Evolutionary conservation across 805 yeast species (phyloP).

Genomic region (Metschnikowia orientalis): DNA sequence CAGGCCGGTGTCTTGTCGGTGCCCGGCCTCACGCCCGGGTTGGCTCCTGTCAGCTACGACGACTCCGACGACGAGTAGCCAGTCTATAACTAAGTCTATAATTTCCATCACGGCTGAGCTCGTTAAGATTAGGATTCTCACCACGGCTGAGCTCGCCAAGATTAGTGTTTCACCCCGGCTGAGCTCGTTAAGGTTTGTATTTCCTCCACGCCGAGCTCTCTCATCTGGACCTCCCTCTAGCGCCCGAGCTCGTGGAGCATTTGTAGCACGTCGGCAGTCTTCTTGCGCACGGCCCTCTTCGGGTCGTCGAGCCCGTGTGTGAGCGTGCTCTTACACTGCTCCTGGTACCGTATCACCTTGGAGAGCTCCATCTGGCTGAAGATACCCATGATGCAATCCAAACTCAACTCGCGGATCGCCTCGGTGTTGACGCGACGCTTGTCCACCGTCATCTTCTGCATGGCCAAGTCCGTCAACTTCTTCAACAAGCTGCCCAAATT

Average conservation of each 20-base stretch:
- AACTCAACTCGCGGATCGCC: slow-evolving; percentile 51
- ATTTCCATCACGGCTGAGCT: slow-evolving; percentile 4
- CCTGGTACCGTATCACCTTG: slow-evolving; percentile 49
- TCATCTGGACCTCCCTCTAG: slow-evolving; percentile 3
- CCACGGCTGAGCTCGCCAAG: slow-evolving; percentile 7
- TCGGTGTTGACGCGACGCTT: slow-evolving; percentile 33
- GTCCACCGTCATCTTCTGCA: slow-evolving; percentile 15
- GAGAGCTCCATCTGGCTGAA: slow-evolving; percentile 33
- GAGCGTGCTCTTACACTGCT: slow-evolving; percentile 44
- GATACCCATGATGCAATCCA: slow-evolving; percentile 49
- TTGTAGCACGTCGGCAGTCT: slow-evolving; percentile 79
- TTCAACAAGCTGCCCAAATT: slow-evolving; percentile 59
- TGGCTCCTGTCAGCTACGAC: slow-evolving; percentile 68
- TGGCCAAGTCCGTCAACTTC: slow-evolving; percentile 40
- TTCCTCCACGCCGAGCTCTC: no score
- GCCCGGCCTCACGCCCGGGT: slow-evolving; percentile 78
- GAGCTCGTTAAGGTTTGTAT: no score
- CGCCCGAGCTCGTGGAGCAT: slow-evolving; percentile 51
- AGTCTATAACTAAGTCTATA: slow-evolving; percentile 15
- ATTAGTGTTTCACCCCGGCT: slow-evolving; percentile 11
- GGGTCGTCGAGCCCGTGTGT: slow-evolving; percentile 62
- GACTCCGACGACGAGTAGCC: slow-evolving; percentile 23
- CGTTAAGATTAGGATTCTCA: slow-evolving; percentile 13
- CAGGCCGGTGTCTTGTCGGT: slow-evolving; percentile 41
- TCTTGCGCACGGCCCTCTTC: slow-evolving; percentile 68